Evolutionary conservation across 2,329 filamentous ascomycete genomes (phyloP), one percentile per base, ranked within the genome.

Genomic region (Podosphaera fusca): DNA sequence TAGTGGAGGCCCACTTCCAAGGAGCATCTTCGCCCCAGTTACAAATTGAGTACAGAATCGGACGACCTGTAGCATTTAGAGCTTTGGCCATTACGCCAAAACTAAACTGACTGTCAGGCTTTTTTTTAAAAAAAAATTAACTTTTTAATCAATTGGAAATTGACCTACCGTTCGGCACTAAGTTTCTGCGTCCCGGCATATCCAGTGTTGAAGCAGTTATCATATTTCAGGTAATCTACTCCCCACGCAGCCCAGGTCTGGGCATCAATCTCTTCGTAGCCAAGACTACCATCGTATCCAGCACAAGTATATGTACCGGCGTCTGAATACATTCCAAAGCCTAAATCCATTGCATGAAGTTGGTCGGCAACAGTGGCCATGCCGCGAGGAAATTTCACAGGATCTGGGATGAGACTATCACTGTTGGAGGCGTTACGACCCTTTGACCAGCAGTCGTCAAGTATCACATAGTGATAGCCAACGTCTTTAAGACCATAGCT

Each of bases 171-270:
- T 42, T 42, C 9, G n/a, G 38, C 38, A 14, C 38, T 42, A 42
- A 42, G 10, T 42, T 42, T 42, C 58, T 60, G 66, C 60, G 64
- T 67, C 61, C 75, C 75, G n/a, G 70, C 72, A 57, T 75, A 71
- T 6, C 75, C 75, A 59, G 73, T 68, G 60, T 77, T 77, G 64
- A 71, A 77, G 67, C 76, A 79, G 63, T 78, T 78, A 65, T 78
- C 75, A 61, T 78, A 78, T 63, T 77, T 75, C 30, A 75, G 63
- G 60, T 75, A 76, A 63, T 74, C 72, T 36, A 77, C 72, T 1
- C 72, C 75, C 72, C 74, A 76, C 14, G 65, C 66, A 0, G 76
- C 75, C 63, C 72, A 78, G 0, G 72, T 70, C 14, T 73, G 64
- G 0, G 76, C 76, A 64, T 80, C 76, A 34, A 73, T 69, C 38